Base-by-base conservation (phyloP, 1,284 basidiomycete genomes). In the Marasmius tenuissimus region DNA sequence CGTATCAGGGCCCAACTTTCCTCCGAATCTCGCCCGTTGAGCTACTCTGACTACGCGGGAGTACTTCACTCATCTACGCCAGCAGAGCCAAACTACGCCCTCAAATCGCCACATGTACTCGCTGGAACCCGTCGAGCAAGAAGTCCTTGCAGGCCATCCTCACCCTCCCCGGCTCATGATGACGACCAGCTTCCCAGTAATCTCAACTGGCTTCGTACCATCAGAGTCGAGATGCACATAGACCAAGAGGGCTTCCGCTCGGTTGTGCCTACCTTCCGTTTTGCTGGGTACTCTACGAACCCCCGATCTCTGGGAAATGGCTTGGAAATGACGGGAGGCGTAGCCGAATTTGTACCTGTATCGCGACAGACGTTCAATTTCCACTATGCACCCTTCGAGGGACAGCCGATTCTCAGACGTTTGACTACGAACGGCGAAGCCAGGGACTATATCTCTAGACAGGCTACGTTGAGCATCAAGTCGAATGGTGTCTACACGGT, bases 191-290 rank as follows among this genome's bases (percentile, higher is more conserved):
- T 84, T 14, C 81, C 81, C 0, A 65, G 68, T 16, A 71, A 76
- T 42, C 68, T 86, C 1, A 66, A 71, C 1, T 89, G 86, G 85
- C 77, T 91, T 9, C 76, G 79, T 60, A 76, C 80, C 53, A 76
- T 77, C 18, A 73, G 72, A 38, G 72, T 93, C n/a, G 84, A 90
- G 61, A 74, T 93, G 35, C 82, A 86, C 73, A 86, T 93, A 37
- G 92, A 93, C 69, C 92, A 93, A 72, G 92, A 93, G 74, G 87
- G 89, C 7, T 91, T 89, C 66, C 84, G 90, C 34, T 79, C 82
- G 11, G 78, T 87, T 16, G 76, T 78, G 22, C 84, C 87, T 18
- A 73, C 77, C 11, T 87, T 92, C 75, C 79, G 76, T 61, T 82
- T 87, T 52, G 76, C 77, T n/a, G 84, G 84, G 56, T 83, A 82